Conservation (phyloP, 305 asterid genomes). For the Vinca major region DNA sequence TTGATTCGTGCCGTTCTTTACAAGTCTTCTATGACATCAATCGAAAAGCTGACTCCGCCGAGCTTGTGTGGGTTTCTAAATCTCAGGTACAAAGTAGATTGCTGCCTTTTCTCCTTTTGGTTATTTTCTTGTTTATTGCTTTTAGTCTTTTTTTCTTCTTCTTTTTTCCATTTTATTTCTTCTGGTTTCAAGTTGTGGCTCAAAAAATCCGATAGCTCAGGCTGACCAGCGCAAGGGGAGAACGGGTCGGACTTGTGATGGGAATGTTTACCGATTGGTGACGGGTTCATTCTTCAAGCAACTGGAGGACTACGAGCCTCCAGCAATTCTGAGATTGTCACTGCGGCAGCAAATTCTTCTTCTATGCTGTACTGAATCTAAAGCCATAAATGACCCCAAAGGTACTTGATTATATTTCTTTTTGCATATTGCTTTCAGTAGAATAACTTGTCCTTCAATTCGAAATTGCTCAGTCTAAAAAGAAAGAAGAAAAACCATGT, state of each 20-base stretch:
- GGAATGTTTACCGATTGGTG: conserved; percentile 71
- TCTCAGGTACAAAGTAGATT: conserved; percentile 59
- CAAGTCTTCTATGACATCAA: conserved; percentile 80
- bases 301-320: conserved; percentile 68
- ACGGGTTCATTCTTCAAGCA: conserved; percentile 63
- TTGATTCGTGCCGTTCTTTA: conserved; percentile 95
- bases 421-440: background rate
- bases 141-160: background rate
- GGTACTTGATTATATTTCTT: conserved; percentile 35
- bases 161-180: too few relatives aligned
- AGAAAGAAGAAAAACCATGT: background rate
- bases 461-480: background rate
- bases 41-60: conserved; percentile 60
- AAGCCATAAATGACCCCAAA: conserved; percentile 85
- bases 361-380: conserved; percentile 78
- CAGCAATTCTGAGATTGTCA: conserved; percentile 70
- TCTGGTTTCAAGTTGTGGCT: conserved; percentile 11
- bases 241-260: conserved; percentile 97
- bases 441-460: background rate
- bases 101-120: conserved; percentile 9
- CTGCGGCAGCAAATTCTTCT: conserved; percentile 72
- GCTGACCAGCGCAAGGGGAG: conserved; percentile 94
- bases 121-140: too few relatives aligned
- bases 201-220: conserved; percentile 31
- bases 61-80: conserved; percentile 90